Evolutionary conservation across 805 yeast genomes (phyloP), one percentile per base, ranked within the genome.

Genomic region (Kodamaea nitidulidarum): DNA sequence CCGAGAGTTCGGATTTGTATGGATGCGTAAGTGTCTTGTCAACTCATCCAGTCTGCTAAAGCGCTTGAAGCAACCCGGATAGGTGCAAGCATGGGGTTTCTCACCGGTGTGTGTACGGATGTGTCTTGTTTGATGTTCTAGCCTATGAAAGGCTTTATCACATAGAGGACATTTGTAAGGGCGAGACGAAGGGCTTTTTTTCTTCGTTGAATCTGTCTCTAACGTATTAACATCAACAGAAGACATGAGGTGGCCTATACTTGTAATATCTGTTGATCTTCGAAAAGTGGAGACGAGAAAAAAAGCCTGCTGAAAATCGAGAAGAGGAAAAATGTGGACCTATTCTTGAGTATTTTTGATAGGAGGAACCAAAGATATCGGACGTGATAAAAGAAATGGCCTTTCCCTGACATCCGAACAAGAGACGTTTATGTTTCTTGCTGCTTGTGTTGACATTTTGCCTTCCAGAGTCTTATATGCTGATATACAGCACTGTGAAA

Each of bases 41-140:
- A 88, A 71, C 63, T 88, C 96, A 62, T 88, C 96, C 18, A 81
- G 73, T 46, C 96, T 73, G 42, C 84, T 75, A 55, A 88, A 88
- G 46, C 84, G 71, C 60, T 88, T 87, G 39, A 78, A 60, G 63
- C 96, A 88, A n/a, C 86, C 86, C 1, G 93, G 88, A 50, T 75
- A 87, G 14, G 80, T 75, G 61, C 96, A 88, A 36, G 78, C 80
- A 56, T 85, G 93, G 2, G 96, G 95, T 58, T 87, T 85, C 58
- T 88, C 95, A 35, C 96, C 96, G 0, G 96, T 88, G 63, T 88
- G 96, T 7, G 95, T 88, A 42, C 96, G 71, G 49, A 88, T 83
- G 58, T 88, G 96, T 49, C 96, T 74, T 9, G 95, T 88, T 56
- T 86, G 95, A 60, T 88, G 96, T 60, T 88, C 96, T 35, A 88